phyloP scores from a whole-genome alignment of 2,329 filamentous ascomycete species.

The Aspergillus costaricaensis region DNA sequence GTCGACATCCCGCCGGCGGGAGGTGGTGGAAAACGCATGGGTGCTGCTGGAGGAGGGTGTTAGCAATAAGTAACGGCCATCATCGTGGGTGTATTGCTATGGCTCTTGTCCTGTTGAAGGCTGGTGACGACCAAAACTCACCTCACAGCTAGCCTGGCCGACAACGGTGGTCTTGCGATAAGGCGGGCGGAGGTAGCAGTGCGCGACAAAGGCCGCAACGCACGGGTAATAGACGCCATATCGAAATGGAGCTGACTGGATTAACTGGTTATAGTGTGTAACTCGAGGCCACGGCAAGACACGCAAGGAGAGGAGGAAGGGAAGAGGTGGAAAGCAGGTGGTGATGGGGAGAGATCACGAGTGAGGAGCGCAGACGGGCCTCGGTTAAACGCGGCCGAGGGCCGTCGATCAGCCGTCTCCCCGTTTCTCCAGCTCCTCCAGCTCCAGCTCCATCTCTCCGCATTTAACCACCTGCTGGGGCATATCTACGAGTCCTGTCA shows the following conservation, averaged over 20 bases:
- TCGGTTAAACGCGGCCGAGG: conserved; percentile 6
- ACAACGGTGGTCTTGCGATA: conserved; percentile 40
- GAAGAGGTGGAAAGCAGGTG: conserved; percentile 45
- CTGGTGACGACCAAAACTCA: conserved; percentile 19
- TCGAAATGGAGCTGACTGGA: conserved; percentile 14
- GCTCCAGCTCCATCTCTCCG: neutral
- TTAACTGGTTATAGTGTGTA: neutral
- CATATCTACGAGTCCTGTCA: neutral
- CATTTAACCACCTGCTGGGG: neutral
- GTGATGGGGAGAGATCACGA: conserved; percentile 24
- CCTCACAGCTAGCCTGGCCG: conserved; percentile 45
- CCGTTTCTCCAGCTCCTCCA: too few relatives aligned
- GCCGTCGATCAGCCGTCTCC: conserved; percentile 7
- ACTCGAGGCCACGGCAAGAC: neutral
- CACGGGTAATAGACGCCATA: conserved; percentile 54
- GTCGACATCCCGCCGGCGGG: conserved; percentile 58
- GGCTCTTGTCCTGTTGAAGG: neutral
- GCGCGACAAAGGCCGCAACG: conserved; percentile 49
- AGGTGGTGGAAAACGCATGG: conserved; percentile 63
- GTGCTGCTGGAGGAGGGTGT: conserved; percentile 31
- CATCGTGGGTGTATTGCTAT: neutral
- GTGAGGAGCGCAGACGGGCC: neutral
- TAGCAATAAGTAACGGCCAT: neutral
- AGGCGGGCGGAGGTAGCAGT: conserved; percentile 42
- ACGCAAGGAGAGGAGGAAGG: neutral